Evolutionary conservation across 2,329 filamentous ascomycete genomes (phyloP).

Genomic region (Fusarium sororula): DNA sequence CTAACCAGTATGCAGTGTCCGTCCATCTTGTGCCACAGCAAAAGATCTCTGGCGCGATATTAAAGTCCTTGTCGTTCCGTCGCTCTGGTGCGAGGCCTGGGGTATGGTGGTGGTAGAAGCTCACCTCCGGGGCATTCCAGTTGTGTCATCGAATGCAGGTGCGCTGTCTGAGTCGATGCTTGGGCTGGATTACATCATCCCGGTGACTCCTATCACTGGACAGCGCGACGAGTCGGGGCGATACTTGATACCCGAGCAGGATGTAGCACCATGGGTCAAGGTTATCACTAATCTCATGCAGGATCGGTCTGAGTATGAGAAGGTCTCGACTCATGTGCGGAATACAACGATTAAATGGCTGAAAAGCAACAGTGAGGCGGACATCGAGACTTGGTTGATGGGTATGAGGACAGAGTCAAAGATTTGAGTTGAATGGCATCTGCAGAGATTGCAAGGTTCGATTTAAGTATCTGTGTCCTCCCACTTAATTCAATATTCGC

Average conservation of each 20-base stretch:
- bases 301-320: background rate
- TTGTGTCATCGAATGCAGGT: background rate
- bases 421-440: background rate
- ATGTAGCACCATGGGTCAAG: background rate
- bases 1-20: background rate
- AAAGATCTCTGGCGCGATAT: background rate
- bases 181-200: background rate
- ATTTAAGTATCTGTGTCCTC: background rate
- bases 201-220: background rate
- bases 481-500: accelerated
- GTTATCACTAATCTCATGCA: background rate
- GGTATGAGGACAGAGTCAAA: background rate
- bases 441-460: background rate
- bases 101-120: slow-evolving; percentile 3
- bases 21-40: background rate
- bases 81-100: slow-evolving; percentile 1
- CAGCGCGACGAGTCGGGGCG: background rate
- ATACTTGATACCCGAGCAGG: background rate
- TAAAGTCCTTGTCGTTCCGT: background rate
- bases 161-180: background rate
- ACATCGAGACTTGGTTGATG: background rate
- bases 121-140: background rate
- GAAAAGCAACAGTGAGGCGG: background rate
- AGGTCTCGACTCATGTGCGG: background rate
- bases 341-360: background rate